Conservation (phyloP, 169 alveolate genomes). For the Ichthyophthirius multifiliis region DNA sequence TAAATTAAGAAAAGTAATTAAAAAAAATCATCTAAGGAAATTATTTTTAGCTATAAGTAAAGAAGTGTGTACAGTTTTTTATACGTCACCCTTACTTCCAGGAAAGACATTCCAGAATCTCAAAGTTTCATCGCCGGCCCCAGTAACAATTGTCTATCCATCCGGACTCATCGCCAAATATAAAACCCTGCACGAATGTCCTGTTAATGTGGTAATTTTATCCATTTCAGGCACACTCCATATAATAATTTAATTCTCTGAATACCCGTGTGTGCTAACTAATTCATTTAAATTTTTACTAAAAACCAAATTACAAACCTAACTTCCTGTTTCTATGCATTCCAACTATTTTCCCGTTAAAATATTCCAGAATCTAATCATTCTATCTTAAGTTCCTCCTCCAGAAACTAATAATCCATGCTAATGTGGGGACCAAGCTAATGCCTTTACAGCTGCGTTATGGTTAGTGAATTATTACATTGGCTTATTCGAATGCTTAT, state of each 20-base stretch:
- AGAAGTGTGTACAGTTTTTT: too few species aligned
- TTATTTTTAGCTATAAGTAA: too few species aligned
- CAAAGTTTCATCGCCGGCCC: constrained; percentile 94
- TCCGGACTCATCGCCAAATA: constrained; percentile 93
- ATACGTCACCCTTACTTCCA: constrained; percentile 46
- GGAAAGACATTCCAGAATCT: constrained; percentile 93
- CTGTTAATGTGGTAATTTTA: constrained; percentile 71
- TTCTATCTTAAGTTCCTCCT: constrained; percentile 98
- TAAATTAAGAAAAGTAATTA: too few species aligned
- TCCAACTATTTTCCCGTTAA: constrained; percentile 74
- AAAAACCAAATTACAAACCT: constrained; percentile 95
- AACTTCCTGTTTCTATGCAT: constrained; percentile 89
- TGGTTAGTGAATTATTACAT: constrained; percentile 80
- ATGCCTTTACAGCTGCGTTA: constrained; percentile 95
- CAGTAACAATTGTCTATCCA: constrained; percentile 93
- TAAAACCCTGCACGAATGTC: constrained; percentile 94
- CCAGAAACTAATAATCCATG: constrained; percentile 93
- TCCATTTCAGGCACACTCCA: constrained; percentile 88
- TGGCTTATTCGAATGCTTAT: constrained; percentile 25
- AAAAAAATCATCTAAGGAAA: too few species aligned
- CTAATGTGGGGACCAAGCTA: constrained; percentile 97
- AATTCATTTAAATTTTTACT: constrained; percentile 90
- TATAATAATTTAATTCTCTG: constrained; percentile 90
- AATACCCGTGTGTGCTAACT: constrained; percentile 95
- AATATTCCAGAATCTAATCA: constrained; percentile 95